phyloP scores from a whole-genome alignment of 2,329 filamentous ascomycete genomes.

The Paracoccidioides lutzii region DNA sequence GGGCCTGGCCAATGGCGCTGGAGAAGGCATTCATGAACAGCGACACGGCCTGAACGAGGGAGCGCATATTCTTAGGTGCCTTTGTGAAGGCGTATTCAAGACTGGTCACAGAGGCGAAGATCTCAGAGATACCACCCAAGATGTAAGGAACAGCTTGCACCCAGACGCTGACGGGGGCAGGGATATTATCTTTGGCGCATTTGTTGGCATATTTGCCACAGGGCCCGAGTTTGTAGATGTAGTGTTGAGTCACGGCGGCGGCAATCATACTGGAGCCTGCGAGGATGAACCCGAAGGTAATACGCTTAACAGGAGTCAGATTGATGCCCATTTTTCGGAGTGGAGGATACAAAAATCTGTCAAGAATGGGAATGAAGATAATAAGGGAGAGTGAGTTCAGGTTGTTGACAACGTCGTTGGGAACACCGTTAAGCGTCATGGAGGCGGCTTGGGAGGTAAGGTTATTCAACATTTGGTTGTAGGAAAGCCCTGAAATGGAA shows the following conservation, averaged over 20 bases:
- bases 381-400: constrained; percentile 42
- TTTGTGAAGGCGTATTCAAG: constrained; percentile 69
- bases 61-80: constrained; percentile 68
- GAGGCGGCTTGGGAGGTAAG: constrained; percentile 44
- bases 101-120: constrained; percentile 47
- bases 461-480: constrained; percentile 45
- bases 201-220: constrained; percentile 46
- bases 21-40: constrained; percentile 60
- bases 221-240: constrained; percentile 46
- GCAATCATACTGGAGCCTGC: constrained; percentile 38
- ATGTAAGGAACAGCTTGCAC: constrained; percentile 38
- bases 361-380: constrained; percentile 43
- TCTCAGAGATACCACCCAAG: constrained; percentile 45
- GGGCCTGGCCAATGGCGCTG: constrained; percentile 56
- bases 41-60: constrained; percentile 55
- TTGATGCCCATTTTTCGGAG: constrained; percentile 35
- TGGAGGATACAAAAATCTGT: constrained; percentile 40
- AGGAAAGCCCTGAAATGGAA: constrained; percentile 28
- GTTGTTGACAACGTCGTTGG: constrained; percentile 45
- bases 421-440: constrained; percentile 40
- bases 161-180: constrained; percentile 53
- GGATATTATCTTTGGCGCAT: constrained; percentile 35
- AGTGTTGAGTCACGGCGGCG: constrained; percentile 38
- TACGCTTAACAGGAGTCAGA: constrained; percentile 43
- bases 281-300: constrained; percentile 38